Evolutionary conservation across 2,329 filamentous ascomycete species (phyloP), one percentile per base, ranked within the genome.

Genomic region (Grosmannia clavigera): DNA sequence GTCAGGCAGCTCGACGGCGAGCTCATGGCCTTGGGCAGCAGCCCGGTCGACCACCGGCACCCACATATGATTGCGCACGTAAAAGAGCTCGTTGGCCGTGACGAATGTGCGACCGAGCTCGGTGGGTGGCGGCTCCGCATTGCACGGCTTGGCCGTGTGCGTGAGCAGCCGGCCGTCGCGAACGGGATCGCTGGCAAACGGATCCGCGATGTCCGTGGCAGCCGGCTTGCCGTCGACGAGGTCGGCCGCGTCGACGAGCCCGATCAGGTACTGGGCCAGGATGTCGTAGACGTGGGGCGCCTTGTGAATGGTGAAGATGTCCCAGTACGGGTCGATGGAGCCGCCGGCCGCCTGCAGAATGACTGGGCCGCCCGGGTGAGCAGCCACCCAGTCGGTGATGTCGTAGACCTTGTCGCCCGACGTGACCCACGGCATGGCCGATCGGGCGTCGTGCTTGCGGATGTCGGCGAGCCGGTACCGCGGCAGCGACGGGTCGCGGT

Each of bases 251-350:
- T 87, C 78, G 3, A 88, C 76, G 55, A 78, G 79, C 33, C 85
- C 85, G 55, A 88, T 83, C 31, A 79, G 73, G 66, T 84, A 88
- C 64, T 83, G 78, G n/a, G 81, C 76, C 0, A 88, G 74, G 50
- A 87, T 84, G 57, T 86, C 81, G 61, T 79, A 78, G 6, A 87
- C 83, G 62, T 87, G 81, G 51, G 81, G 75, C 22, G 79, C 77
- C 68, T 87, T 84, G 73, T 88, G 85, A 61, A 87, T 87, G 55
- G 78, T 76, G 68, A 88, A 88, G 58, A 88, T 85, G 61, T 86
- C 75, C 85, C 85, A 88, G 70, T 86, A 87, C 0, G 81, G 79
- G 58, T 88, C 84, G 57, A 88, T 80, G 59, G 78, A 80, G 46
- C 81, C 79, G 3, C 85, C 85, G 1, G 82, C 83, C 1, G 85